These are phyloP conservation scores for Kodamaea fungicola DNA, from an alignment of 1,139 yeast genomes.

Conservation along the genomic window DNA sequence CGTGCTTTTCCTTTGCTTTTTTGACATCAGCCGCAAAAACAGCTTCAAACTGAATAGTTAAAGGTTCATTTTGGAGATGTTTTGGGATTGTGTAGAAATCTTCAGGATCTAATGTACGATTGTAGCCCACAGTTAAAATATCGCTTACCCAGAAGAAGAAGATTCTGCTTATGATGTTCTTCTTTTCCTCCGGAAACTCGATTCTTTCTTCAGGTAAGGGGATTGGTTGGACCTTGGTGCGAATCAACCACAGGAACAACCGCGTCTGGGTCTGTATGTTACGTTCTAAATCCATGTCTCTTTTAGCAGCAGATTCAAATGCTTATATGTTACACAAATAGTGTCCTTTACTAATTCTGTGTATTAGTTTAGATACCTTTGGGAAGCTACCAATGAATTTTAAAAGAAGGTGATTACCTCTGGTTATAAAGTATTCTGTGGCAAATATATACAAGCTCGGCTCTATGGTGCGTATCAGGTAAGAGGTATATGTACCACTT, in stretches of 20 bases:
- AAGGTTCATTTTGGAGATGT: conserved; percentile 40
- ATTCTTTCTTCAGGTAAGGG: conserved; percentile 52
- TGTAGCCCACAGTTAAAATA: conserved; percentile 45
- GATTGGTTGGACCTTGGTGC: conserved; percentile 35
- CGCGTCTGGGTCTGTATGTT: conserved; percentile 23
- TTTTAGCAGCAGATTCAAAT: too few species aligned
- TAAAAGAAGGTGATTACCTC: too few species aligned
- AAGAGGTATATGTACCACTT: too few species aligned
- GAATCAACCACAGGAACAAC: conserved; percentile 26
- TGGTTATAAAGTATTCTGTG: too few species aligned
- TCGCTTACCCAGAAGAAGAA: conserved; percentile 53
- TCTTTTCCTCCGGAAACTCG: conserved; percentile 28
- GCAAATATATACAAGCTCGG: too few species aligned
- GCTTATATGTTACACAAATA: too few species aligned
- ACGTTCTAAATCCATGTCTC: not conserved
- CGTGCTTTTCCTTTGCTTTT: conserved; percentile 12
- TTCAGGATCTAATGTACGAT: conserved; percentile 43
- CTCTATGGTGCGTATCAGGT: too few species aligned
- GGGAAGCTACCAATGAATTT: too few species aligned
- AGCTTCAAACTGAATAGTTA: conserved; percentile 28
- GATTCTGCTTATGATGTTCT: conserved; percentile 31
- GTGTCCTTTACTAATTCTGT: too few species aligned
- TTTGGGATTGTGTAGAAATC: conserved; percentile 43
- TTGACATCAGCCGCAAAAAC: conserved; percentile 36
- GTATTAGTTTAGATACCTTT: too few species aligned